Percentiles rank a stretch among this genome's conserved stretches.
phyloP scores from a whole-genome alignment of 805 yeast species.

The Teunomyces aglyptinius region DNA sequence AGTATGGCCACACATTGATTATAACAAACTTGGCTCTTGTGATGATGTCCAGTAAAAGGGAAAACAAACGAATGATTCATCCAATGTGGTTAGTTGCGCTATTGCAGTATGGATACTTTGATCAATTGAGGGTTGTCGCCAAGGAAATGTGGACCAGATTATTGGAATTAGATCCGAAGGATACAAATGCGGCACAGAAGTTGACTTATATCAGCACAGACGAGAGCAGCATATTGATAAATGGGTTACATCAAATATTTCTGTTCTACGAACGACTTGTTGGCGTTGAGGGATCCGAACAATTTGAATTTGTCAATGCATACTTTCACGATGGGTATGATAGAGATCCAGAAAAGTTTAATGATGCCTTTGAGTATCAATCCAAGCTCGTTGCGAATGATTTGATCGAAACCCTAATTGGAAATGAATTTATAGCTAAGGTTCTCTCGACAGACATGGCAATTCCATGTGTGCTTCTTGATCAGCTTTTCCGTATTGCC shows the following conservation, averaged over 20 bases:
- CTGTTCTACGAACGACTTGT: conserved; percentile 46
- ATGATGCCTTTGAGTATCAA: not conserved
- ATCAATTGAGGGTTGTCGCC: conserved; percentile 25
- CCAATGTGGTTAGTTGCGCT: conserved; percentile 47
- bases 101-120: conserved; percentile 50
- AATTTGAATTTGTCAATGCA: not conserved
- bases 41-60: conserved; percentile 24
- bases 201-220: conserved; percentile 37
- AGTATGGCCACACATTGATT: conserved; percentile 32
- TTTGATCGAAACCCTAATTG: not conserved
- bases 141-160: conserved; percentile 20
- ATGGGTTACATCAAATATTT: conserved; percentile 42
- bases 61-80: conserved; percentile 25
- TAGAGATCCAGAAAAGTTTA: not conserved
- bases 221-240: conserved; percentile 36
- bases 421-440: not conserved
- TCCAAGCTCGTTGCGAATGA: not conserved
- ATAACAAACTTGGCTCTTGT: conserved; percentile 33
- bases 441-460: not conserved
- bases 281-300: conserved; percentile 22
- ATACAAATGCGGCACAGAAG: conserved; percentile 20
- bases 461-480: not conserved
- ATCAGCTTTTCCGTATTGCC: not conserved
- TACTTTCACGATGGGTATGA: not conserved
- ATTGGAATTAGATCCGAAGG: conserved; percentile 12